A percentile compares a stretch with the other conserved stretches of the same genome.
phyloP scores from a whole-genome alignment of 2,329 filamentous ascomycete genomes.

The Pseudopithomyces maydicus region DNA sequence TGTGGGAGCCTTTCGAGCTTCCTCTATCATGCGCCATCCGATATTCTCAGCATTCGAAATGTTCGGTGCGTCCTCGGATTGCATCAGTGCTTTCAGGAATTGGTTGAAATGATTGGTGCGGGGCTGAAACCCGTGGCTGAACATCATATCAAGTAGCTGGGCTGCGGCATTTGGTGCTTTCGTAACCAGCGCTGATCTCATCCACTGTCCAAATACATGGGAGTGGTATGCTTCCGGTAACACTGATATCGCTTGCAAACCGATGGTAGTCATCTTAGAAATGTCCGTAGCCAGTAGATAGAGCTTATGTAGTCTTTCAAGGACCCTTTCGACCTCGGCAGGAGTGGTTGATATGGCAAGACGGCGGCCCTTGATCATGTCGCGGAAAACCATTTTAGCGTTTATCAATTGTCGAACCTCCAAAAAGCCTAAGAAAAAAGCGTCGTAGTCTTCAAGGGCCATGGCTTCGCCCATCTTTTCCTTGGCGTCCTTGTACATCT shows the following conservation, averaged over 20 bases:
- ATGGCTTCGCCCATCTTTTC: conserved; percentile 63
- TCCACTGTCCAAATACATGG: conserved; percentile 87
- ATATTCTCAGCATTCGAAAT: conserved; percentile 41
- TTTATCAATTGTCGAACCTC: conserved; percentile 67
- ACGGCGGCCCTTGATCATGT: conserved; percentile 74
- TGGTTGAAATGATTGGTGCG: conserved; percentile 81
- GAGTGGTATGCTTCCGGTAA: conserved; percentile 66
- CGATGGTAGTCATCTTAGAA: conserved; percentile 33
- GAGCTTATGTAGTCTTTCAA: conserved; percentile 32
- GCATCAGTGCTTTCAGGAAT: conserved; percentile 77
- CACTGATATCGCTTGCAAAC: conserved; percentile 51
- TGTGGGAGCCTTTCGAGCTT: conserved; percentile 12
- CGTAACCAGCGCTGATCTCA: conserved; percentile 79
- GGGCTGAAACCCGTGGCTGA: conserved; percentile 68
- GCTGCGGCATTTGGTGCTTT: conserved; percentile 65
- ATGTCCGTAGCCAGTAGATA: conserved; percentile 37
- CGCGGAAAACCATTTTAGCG: conserved; percentile 78
- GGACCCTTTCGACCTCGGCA: conserved; percentile 20
- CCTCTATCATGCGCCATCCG: conserved; percentile 43
- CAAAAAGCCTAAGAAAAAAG: conserved; percentile 73
- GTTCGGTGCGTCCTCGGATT: conserved; percentile 42
- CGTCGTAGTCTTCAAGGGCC: conserved; percentile 76
- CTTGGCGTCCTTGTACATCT: conserved; percentile 60
- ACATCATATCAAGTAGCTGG: conserved; percentile 77
- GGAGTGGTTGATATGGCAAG: conserved; percentile 48